Evolutionary conservation across 805 yeast species (phyloP).

Genomic region (Vanderwaltozyma verrucispora): DNA sequence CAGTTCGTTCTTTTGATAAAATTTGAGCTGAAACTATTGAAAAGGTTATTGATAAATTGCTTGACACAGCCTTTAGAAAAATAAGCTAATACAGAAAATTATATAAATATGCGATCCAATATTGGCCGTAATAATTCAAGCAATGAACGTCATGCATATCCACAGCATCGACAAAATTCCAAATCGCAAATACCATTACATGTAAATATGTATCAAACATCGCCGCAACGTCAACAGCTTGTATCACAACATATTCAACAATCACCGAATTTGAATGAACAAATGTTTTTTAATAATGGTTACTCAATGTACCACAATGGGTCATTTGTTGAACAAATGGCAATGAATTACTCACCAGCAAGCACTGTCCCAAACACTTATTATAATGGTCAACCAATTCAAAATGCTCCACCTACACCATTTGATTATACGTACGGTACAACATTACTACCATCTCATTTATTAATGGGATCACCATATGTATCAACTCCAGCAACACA

Average conservation of each 20-base stretch:
- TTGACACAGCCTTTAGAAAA: too few relatives aligned
- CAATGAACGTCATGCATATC: too few relatives aligned
- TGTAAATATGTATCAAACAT: too few relatives aligned
- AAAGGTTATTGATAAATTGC: too few relatives aligned
- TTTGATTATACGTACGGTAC: constrained; percentile 51
- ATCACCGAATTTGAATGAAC: background rate
- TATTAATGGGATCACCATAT: constrained; percentile 52
- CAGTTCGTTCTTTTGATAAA: too few relatives aligned
- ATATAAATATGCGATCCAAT: too few relatives aligned
- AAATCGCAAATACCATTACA: too few relatives aligned
- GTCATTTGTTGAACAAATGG: background rate
- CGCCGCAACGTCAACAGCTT: background rate
- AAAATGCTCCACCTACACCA: constrained; percentile 39
- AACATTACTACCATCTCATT: constrained; percentile 52
- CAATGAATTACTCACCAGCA: background rate
- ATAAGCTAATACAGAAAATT: too few relatives aligned
- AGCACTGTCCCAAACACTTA: constrained; percentile 4
- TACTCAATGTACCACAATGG: background rate
- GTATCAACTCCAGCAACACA: constrained; percentile 31
- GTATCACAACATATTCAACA: background rate
- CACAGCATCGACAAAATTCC: too few relatives aligned
- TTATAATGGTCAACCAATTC: constrained; percentile 14
- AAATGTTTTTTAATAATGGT: background rate
- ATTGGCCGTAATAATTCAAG: too few relatives aligned
- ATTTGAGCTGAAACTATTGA: too few relatives aligned